phyloP scores from a whole-genome alignment of 768 basidiomycete species.

The Saitozyma podzolica region DNA sequence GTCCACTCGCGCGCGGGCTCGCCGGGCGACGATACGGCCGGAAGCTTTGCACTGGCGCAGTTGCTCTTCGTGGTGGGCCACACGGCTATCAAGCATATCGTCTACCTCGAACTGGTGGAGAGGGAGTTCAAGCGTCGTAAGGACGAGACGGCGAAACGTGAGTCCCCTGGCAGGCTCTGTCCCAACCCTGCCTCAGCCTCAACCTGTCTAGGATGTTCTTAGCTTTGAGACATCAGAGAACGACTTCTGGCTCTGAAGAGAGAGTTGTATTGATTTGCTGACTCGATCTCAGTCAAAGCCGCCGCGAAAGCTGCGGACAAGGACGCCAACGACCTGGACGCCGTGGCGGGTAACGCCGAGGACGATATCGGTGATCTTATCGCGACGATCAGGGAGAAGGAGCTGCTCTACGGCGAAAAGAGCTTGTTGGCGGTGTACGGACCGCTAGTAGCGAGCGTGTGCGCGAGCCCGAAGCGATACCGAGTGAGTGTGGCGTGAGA shows the following conservation, averaged over 20 bases:
- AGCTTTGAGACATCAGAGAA: not conserved
- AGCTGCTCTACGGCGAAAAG: constrained; percentile 77
- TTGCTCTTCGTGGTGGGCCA: constrained; percentile 95
- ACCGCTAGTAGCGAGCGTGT: constrained; percentile 85
- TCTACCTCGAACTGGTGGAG: constrained; percentile 92
- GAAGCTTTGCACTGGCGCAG: constrained; percentile 85
- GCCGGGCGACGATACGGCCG: constrained; percentile 55
- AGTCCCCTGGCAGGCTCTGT: constrained; percentile 29
- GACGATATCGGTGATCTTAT: constrained; percentile 97
- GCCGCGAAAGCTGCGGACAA: constrained; percentile 52
- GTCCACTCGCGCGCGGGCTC: constrained; percentile 12
- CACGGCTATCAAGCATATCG: constrained; percentile 95
- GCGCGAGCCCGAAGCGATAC: constrained; percentile 84
- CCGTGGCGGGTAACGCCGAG: constrained; percentile 94
- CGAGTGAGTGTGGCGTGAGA: constrained; percentile 72
- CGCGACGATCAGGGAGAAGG: constrained; percentile 75
- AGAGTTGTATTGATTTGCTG: not conserved
- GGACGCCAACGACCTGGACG: constrained; percentile 83
- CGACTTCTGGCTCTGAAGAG: too few species aligned
- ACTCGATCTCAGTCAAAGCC: constrained; percentile 59
- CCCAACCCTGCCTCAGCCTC: not conserved
- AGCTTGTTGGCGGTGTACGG: constrained; percentile 83
- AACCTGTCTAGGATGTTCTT: not conserved
- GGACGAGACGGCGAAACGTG: constrained; percentile 79
- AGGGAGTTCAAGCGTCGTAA: constrained; percentile 95